Conservation (phyloP, 2,329 filamentous ascomycete genomes). For the Niveomyces coronatus region DNA sequence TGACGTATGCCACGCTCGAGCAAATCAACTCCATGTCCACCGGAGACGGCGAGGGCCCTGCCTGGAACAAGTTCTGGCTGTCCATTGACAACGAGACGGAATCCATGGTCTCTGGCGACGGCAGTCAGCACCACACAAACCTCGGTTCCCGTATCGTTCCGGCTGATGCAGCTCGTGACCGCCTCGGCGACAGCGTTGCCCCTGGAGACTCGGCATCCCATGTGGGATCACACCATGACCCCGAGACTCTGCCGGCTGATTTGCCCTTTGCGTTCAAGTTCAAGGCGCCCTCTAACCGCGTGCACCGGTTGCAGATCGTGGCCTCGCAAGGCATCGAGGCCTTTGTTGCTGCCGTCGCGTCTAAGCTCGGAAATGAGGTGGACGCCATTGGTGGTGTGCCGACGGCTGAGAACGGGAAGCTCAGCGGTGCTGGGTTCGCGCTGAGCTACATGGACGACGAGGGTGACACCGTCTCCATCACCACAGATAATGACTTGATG, state of each 20-base stretch:
- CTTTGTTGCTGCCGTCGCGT: slow-evolving; percentile 65
- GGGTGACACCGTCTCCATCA: slow-evolving; percentile 93
- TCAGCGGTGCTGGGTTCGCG: slow-evolving; percentile 72
- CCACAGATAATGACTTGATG: slow-evolving; percentile 82
- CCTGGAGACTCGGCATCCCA: slow-evolving; percentile 95
- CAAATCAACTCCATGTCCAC: slow-evolving; percentile 94
- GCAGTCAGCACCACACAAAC: slow-evolving; percentile 60
- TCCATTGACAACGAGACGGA: slow-evolving; percentile 92
- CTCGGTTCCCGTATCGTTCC: slow-evolving; percentile 67
- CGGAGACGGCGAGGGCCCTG: slow-evolving; percentile 82
- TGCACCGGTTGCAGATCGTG: slow-evolving; percentile 81
- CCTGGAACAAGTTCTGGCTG: slow-evolving; percentile 99
- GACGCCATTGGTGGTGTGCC: slow-evolving; percentile 77
- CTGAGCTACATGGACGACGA: slow-evolving; percentile 96
- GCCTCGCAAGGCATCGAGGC: slow-evolving; percentile 71
- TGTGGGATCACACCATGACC: slow-evolving; percentile 58
- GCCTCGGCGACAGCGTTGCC: slow-evolving; percentile 70
- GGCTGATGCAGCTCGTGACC: slow-evolving; percentile 63
- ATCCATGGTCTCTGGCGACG: slow-evolving; percentile 90
- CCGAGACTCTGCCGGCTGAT: slow-evolving; percentile 54
- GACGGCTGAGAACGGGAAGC: slow-evolving; percentile 65
- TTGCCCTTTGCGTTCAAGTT: slow-evolving; percentile 95
- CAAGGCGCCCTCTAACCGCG: slow-evolving; percentile 89
- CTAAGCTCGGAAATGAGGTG: slow-evolving; percentile 77
- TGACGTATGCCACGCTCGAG: slow-evolving; percentile 95